Conservation (phyloP, 176 grass and related monocot genomes). For the Phragmites australis region DNA sequence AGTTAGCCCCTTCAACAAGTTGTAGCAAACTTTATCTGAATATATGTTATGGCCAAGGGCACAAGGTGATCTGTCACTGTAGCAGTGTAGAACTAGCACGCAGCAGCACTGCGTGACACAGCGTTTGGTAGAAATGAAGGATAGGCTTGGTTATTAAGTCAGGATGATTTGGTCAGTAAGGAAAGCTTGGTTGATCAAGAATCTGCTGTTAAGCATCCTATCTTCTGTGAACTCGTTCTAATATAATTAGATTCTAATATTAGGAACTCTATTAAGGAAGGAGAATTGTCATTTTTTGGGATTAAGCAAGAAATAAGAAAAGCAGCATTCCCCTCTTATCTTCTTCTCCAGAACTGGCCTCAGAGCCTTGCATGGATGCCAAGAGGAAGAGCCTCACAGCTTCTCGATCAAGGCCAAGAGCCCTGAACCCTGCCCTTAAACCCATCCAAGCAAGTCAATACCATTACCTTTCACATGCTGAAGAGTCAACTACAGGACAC, state of each 20-base stretch:
- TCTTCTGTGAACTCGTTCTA: neutral
- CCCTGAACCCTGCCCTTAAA: neutral
- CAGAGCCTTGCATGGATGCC: neutral
- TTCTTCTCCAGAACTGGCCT: neutral
- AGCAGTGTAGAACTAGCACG: neutral
- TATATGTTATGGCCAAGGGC: neutral
- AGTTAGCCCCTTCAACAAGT: conserved; percentile 4
- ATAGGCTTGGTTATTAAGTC: neutral
- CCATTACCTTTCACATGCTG: conserved; percentile 7
- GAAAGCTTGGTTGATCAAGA: neutral
- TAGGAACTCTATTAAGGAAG: neutral
- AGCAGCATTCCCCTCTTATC: neutral
- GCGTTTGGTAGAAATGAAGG: neutral
- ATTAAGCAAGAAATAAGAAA: neutral
- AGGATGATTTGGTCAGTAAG: neutral
- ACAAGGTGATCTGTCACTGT: neutral
- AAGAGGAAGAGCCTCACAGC: neutral
- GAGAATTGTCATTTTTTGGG: neutral
- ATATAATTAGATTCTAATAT: neutral
- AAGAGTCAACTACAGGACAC: neutral
- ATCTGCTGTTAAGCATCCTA: neutral
- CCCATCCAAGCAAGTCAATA: neutral
- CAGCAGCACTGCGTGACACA: neutral
- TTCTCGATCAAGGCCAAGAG: neutral
- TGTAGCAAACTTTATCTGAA: neutral